Base-by-base conservation (phyloP, 305 asterid species). In the Andrographis paniculata region DNA sequence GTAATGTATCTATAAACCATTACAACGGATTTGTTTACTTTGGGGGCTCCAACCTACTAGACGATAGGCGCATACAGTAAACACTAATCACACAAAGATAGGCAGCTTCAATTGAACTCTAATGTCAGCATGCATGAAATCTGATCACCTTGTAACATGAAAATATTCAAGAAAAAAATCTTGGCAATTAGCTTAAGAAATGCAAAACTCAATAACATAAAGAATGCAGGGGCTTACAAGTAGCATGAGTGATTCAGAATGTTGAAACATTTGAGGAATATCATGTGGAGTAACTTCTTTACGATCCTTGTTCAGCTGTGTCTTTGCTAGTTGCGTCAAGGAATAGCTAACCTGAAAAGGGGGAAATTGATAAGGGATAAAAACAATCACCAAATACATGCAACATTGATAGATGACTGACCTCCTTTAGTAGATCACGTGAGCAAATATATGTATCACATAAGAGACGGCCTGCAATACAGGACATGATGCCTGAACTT, bases 401-500 rank as follows among this genome's bases (percentile, higher is more conserved):
- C 51, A 47, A 21, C 48, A 30, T 49, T n/a, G n/a, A n/a, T n/a
- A 60, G 27, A 58, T 23, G 53, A 41, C 61, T 52, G 47, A 92
- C 97, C 97, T 92, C 95, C 65, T 84, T 87, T 56, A 92, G 68
- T 49, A 92, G 75, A 54, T 92, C 99, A 49, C 94, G 87, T 3
- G 99, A 77, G 63, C 88, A 79, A 47, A 87, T 71, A 65, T 55
- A 82, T 23, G 99, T 87, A 56, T 92, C 99, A 69, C 99, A 92
- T 56, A 92, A 70, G 66, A 87, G 94, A 48, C 97, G 95, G 60
- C 99, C 97, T 21, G 99, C 93, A 67, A 92, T 71, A 65, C 95
- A 84, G 52, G 94, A 70, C 83, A 92, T 72, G 64, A 92, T 79
- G 59, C 99, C 95, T 9, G 72, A 61, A 73, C 94, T 87, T 71